Conservation (phyloP, 768 basidiomycete genomes). For the Phallus indusiatus region DNA sequence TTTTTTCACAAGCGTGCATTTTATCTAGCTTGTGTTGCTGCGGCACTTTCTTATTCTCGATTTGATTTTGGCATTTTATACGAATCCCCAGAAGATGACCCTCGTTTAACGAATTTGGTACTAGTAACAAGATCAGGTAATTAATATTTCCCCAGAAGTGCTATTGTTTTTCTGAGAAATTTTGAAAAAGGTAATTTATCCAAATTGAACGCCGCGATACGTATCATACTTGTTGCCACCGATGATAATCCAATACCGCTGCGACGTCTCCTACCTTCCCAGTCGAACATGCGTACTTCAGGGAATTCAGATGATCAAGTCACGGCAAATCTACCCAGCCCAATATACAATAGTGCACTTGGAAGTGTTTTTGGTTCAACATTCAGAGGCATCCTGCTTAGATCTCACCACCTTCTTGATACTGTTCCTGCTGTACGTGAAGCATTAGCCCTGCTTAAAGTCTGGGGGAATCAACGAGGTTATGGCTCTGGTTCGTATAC, state of each 20-base stretch:
- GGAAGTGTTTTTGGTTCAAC: constrained; percentile 36
- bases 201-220: constrained; percentile 61
- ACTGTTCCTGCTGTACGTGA: constrained; percentile 54
- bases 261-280: constrained; percentile 60
- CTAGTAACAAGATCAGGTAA: constrained; percentile 47
- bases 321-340: constrained; percentile 40
- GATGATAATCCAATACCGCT: constrained; percentile 53
- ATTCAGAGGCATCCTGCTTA: constrained; percentile 46
- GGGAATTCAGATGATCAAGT: constrained; percentile 9
- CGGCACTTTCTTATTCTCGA: constrained; percentile 40
- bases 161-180: background rate
- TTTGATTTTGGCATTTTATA: constrained; percentile 50
- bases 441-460: constrained; percentile 67
- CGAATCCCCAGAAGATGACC: constrained; percentile 48
- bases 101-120: constrained; percentile 56
- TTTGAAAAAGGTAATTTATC: constrained; percentile 36
- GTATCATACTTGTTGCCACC: constrained; percentile 62
- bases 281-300: constrained; percentile 52
- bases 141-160: constrained; percentile 4
- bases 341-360: constrained; percentile 71
- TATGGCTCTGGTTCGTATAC: constrained; percentile 27
- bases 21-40: constrained; percentile 75
- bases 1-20: constrained; percentile 90
- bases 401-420: constrained; percentile 41
- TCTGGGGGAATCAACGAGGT: constrained; percentile 88